These are phyloP conservation scores for Canna indica DNA, from an alignment of 176 grass and related monocot species.

Conservation along the genomic window DNA sequence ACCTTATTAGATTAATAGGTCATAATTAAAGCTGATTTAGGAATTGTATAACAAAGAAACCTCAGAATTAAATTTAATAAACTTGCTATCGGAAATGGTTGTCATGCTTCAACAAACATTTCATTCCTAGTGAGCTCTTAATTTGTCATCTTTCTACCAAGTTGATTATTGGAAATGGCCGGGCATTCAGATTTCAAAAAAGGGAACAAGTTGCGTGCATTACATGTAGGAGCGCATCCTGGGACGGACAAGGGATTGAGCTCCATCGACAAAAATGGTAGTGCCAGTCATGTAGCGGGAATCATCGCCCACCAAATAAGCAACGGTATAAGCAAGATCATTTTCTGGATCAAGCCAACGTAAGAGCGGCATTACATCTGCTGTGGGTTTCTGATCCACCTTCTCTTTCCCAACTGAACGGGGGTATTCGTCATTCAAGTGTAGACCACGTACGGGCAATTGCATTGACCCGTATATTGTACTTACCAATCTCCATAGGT, in stretches of 20 bases:
- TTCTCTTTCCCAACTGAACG: slow-evolving; percentile 40
- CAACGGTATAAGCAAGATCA: slow-evolving; percentile 58
- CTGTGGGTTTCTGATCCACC: slow-evolving; percentile 30
- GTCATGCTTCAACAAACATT: no score
- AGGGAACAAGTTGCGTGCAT: no score
- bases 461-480: slow-evolving; percentile 78
- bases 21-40: no score
- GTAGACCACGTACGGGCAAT: slow-evolving; percentile 57
- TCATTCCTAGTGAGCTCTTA: no score
- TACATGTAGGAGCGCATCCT: slow-evolving; percentile 82
- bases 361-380: slow-evolving; percentile 49
- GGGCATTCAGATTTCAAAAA: no score
- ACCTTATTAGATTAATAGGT: no score
- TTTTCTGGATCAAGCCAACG: slow-evolving; percentile 83
- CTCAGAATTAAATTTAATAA: no score
- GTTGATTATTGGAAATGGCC: no score
- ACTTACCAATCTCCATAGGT: slow-evolving; percentile 87
- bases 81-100: no score
- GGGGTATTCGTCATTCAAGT: slow-evolving; percentile 59
- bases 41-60: no score
- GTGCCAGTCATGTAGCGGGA: slow-evolving; percentile 91
- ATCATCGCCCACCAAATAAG: slow-evolving; percentile 68
- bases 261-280: slow-evolving; percentile 68
- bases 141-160: no score
- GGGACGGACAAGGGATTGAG: slow-evolving; percentile 68